Evolutionary conservation across 208 protist genomes (phyloP).

Genomic region (Lotmaria passim): DNA sequence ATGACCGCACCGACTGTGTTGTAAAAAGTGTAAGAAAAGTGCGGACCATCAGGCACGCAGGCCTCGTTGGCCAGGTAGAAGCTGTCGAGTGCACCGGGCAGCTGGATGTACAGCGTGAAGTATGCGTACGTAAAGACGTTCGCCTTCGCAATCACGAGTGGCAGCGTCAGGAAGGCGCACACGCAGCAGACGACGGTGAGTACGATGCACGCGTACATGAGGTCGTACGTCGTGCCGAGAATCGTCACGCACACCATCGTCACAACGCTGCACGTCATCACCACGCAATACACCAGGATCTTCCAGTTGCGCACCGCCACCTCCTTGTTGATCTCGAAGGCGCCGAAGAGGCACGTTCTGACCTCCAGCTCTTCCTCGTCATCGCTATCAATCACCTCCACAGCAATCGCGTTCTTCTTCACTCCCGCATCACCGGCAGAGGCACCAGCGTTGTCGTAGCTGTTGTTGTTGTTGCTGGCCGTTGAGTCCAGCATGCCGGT

Average conservation of each 20-base stretch:
- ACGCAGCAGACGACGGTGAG: slow-evolving; percentile 27
- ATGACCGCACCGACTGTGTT: slow-evolving; percentile 57
- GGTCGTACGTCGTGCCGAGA: slow-evolving; percentile 32
- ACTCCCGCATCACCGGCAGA: slow-evolving; percentile 1
- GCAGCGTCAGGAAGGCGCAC: slow-evolving; percentile 37
- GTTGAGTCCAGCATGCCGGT: slow-evolving; percentile 20
- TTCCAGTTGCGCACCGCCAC: slow-evolving; percentile 32
- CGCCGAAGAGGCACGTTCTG: slow-evolving; percentile 15
- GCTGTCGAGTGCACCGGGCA: slow-evolving; percentile 50
- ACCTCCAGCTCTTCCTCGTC: slow-evolving; percentile 20
- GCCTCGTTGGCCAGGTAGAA: slow-evolving; percentile 57
- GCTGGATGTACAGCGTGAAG: slow-evolving; percentile 48
- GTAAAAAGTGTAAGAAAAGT: slow-evolving; percentile 76
- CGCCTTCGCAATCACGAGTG: slow-evolving; percentile 42
- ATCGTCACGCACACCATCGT: slow-evolving; percentile 40
- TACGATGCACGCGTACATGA: slow-evolving; percentile 34
- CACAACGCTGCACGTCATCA: slow-evolving; percentile 42
- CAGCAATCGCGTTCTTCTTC: too few relatives aligned
- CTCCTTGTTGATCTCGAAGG: slow-evolving; percentile 35
- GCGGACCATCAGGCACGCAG: slow-evolving; percentile 47
- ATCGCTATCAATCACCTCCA: slow-evolving; percentile 1
- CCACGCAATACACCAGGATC: slow-evolving; percentile 30
- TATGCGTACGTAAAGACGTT: slow-evolving; percentile 34
- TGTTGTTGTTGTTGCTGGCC: slow-evolving; percentile 28
- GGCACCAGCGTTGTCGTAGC: slow-evolving; percentile 4